phyloP scores from a whole-genome alignment of 768 basidiomycete genomes.

The Neoboletus brunneissimus region DNA sequence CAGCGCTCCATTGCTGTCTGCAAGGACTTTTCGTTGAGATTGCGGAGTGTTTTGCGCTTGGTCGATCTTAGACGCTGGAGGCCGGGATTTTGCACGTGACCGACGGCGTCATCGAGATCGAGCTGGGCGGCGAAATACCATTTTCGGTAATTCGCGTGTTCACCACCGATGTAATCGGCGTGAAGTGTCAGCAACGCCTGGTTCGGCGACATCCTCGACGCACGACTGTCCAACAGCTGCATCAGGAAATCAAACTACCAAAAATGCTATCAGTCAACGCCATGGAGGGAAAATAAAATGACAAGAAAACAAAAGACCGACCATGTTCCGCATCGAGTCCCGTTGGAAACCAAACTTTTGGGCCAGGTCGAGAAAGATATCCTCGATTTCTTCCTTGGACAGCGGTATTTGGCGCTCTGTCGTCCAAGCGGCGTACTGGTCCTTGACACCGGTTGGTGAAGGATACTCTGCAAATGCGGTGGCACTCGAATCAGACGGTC shows the following conservation, averaged over 20 bases:
- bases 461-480: constrained; percentile 69
- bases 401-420: constrained; percentile 91
- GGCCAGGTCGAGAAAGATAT: constrained; percentile 93
- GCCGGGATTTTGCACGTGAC: constrained; percentile 88
- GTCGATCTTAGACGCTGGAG: constrained; percentile 79
- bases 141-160: constrained; percentile 98
- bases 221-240: constrained; percentile 95
- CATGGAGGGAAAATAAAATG: background rate
- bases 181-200: constrained; percentile 94
- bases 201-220: constrained; percentile 95
- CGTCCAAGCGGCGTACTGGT: constrained; percentile 94
- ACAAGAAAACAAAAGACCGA: constrained; percentile 34
- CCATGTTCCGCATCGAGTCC: constrained; percentile 95
- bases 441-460: constrained; percentile 54
- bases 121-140: constrained; percentile 99
- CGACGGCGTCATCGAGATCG: constrained; percentile 96
- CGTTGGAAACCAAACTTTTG: constrained; percentile 99
- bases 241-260: constrained; percentile 92
- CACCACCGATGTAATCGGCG: constrained; percentile 98
- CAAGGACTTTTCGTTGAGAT: constrained; percentile 59
- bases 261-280: constrained; percentile 9
- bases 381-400: constrained; percentile 98
- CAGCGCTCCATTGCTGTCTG: constrained; percentile 87
- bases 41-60: constrained; percentile 55
- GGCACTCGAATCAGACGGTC: constrained; percentile 64